Evolutionary conservation across 2,329 filamentous ascomycete genomes (phyloP), one percentile per base, ranked within the genome.

Genomic region (Neopestalotiopsis clavispora): DNA sequence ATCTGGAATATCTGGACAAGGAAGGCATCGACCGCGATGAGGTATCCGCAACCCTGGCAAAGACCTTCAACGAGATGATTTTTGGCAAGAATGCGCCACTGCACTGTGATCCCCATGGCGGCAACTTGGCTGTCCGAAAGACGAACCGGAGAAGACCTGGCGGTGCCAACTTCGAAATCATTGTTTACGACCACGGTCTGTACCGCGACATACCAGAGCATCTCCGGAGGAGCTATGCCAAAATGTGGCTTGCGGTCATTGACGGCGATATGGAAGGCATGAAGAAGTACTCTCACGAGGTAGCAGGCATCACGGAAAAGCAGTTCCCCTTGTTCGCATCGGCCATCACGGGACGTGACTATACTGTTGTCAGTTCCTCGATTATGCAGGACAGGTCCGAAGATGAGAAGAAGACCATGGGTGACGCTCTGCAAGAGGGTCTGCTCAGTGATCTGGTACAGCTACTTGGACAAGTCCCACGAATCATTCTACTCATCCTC

Each of bases 61-160:
- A 91, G 69, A 94, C 99, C 69, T 99, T 99, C 87, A 99, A 99
- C 84, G 95, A 98, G 79, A 99, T 99, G 96, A 98, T 99, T 74
- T 99, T 99, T 73, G 95, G 95, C 63, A 89, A 91, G 66, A 88
- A 91, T 69, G 95, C 95, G 0, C 94, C 96, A 0, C 84, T 99
- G 52, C 96, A 99, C 82, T 99, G 96, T 81, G 96, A 99, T 78
- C 96, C 96, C 0, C 96, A 99, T 77, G 96, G 95, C 62, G 96
- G 96, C 60, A 99, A 99, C 77, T 92, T 99, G 67, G 95, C 96
- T 28, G 94, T 99, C 70, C 91, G 95, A 57, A 90, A 93, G 78
- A 96, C 95, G 76, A 79, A 86, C 79, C 17, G 85, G 88, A 45
- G 83, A 86, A 52, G 84, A 84, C 69, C 86, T 81, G 75, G 83